Base-by-base conservation (phyloP, 2,329 filamentous ascomycete genomes). In the Xylariales sp. region DNA sequence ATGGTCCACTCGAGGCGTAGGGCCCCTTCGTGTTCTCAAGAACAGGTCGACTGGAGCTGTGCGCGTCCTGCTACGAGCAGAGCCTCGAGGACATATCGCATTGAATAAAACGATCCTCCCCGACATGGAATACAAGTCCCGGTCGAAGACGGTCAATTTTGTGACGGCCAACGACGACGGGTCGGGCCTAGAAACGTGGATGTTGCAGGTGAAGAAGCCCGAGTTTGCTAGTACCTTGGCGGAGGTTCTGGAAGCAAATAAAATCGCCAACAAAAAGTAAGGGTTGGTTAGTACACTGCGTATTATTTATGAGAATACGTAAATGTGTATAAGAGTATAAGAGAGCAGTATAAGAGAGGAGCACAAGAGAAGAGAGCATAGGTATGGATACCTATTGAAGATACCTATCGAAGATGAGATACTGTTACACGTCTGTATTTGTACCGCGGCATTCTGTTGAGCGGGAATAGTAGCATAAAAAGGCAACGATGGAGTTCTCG, bases 1-100 rank as follows among this genome's bases (percentile, higher is more conserved):
- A 1, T 97, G 92, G 92, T 82, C 85, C 36, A 89, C 86, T 0
- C 87, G 91, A 77, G 93, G 93, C 52, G 82, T 93, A 7, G 93
- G 93, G 0, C 86, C 88, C 10, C 81, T 94, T 60, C 90, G 91
- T 46, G 77, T 97, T 14, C 83, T 97, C 69, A 91, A 91, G 79
- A 86, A 95, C 81, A 91, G 92, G 77, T 84, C 85, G 16, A 92
- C 89, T 0, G 88, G 87, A 23, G 84, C 86, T 34, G 86, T 90
- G 3, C 88, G 93, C 48, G 81, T 96, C 53, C 81, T 97, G 23
- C 81, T 94, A 69, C 89, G 93, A 57, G 88, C 88, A n/a, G 91
- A 94, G 71, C 92, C 92, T 0, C 86, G 89, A 69, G 93, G 93
- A 16, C 87, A 91, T 46, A 83, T 95, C 54, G 86, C 91, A 3